Conservation (phyloP, 2,329 filamentous ascomycete genomes). For the Trichoderma koningiopsis region DNA sequence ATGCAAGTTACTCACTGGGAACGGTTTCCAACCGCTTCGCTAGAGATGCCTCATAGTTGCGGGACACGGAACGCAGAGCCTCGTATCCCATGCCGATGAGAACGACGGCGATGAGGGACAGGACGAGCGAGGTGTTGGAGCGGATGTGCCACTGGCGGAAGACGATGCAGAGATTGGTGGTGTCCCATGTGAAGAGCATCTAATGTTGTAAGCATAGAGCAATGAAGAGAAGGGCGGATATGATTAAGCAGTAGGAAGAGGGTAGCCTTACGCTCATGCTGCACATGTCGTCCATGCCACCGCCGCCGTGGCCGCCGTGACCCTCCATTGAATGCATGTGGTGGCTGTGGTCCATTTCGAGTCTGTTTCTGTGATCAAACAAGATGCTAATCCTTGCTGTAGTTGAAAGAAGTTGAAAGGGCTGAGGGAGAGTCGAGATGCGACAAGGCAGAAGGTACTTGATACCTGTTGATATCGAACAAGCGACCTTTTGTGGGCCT, state of each 20-base stretch:
- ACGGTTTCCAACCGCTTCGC: conserved; percentile 50
- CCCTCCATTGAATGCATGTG: conserved; percentile 46
- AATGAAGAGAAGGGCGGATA: not conserved
- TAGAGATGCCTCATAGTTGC: conserved; percentile 71
- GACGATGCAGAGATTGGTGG: conserved; percentile 91
- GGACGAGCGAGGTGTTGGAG: conserved; percentile 70
- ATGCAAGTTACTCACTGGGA: conserved; percentile 51
- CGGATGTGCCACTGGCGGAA: conserved; percentile 89
- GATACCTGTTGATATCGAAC: not conserved
- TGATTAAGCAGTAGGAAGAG: not conserved
- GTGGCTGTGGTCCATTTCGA: conserved; percentile 41
- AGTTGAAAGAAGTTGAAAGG: not conserved
- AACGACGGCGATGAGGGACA: conserved; percentile 81
- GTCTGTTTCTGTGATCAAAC: not conserved
- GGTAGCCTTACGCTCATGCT: conserved; percentile 75
- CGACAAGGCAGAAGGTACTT: not conserved
- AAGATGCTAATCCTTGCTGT: not conserved
- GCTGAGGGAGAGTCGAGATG: not conserved
- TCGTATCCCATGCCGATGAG: conserved; percentile 91
- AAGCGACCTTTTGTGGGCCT: not conserved
- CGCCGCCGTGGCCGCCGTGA: conserved; percentile 46
- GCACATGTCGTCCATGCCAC: conserved; percentile 68
- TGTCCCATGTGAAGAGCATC: conserved; percentile 99
- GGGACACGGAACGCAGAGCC: conserved; percentile 73
- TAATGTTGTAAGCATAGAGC: conserved; percentile 40